These are phyloP conservation scores for Danielozyma ontarioensis DNA, from an alignment of 805 yeast genomes.

Conservation along the genomic window DNA sequence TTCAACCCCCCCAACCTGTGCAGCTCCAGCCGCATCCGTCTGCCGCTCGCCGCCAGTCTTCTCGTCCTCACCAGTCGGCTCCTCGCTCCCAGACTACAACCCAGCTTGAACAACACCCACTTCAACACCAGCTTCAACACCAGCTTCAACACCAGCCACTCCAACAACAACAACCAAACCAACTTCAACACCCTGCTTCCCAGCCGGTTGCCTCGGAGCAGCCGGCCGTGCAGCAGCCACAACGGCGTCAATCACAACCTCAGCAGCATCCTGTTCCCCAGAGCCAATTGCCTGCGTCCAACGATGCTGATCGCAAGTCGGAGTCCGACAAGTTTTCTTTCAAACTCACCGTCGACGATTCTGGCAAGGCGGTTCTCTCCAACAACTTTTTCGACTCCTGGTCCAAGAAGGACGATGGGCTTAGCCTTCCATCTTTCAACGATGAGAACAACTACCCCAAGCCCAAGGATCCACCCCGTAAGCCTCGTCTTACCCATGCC, in stretches of 20 bases:
- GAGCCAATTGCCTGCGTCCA: too few species aligned
- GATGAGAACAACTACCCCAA: too few species aligned
- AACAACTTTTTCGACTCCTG: slow-evolving; percentile 11
- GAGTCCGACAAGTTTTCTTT: slow-evolving; percentile 5
- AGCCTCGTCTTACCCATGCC: slow-evolving; percentile 19
- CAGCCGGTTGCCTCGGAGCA: background rate
- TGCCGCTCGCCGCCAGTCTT: background rate
- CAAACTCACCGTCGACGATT: slow-evolving; percentile 34
- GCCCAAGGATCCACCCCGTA: too few species aligned
- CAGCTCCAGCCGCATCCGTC: slow-evolving; percentile 1
- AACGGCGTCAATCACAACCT: background rate
- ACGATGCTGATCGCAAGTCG: background rate
- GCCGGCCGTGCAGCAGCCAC: background rate
- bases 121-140: background rate
- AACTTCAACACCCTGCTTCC: background rate
- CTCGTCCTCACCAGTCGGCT: too few species aligned
- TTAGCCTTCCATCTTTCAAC: too few species aligned
- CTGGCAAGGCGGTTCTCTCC: slow-evolving; percentile 36
- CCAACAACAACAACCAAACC: background rate
- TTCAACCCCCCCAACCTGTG: background rate
- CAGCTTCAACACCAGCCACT: background rate
- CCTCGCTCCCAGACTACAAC: background rate
- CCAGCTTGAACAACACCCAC: background rate
- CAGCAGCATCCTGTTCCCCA: background rate
- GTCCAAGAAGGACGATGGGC: too few species aligned